phyloP scores from a whole-genome alignment of 192 early-diverging fungal genomes.

The Umbelopsis vinacea region DNA sequence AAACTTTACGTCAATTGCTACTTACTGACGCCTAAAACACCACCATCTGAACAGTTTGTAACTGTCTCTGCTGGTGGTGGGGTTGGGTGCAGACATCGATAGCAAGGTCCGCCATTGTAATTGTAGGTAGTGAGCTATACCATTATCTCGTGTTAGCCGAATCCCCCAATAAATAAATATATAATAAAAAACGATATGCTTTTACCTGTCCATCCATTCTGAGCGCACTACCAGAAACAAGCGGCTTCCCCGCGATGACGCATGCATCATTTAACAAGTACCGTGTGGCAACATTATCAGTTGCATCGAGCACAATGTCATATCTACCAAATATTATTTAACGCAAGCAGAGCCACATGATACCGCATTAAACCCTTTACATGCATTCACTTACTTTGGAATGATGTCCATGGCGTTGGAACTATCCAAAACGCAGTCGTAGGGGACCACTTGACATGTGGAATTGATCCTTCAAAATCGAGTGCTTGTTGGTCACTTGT shows the following conservation, averaged over 20 bases:
- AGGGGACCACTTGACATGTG: constrained; percentile 60
- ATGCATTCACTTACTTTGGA: constrained; percentile 35
- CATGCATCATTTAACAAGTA: constrained; percentile 96
- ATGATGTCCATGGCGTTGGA: constrained; percentile 81
- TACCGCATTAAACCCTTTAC: neutral
- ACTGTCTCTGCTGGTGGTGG: constrained; percentile 91
- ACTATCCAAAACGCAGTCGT: constrained; percentile 78
- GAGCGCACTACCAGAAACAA: constrained; percentile 91
- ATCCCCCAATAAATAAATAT: neutral
- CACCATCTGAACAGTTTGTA: constrained; percentile 89
- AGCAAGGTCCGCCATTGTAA: constrained; percentile 89
- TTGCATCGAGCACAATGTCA: constrained; percentile 88
- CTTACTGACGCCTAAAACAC: constrained; percentile 87
- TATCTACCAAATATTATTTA: constrained; percentile 50
- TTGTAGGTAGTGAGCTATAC: constrained; percentile 88
- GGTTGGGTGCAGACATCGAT: constrained; percentile 91
- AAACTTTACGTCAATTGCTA: neutral
- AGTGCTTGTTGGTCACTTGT: neutral
- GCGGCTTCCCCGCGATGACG: constrained; percentile 77
- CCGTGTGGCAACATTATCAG: constrained; percentile 94
- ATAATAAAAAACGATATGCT: constrained; percentile 16
- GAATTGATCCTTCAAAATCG: constrained; percentile 65
- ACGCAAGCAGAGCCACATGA: neutral
- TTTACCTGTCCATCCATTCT: constrained; percentile 84
- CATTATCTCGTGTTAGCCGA: neutral